These are phyloP conservation scores for Miscanthus lutarioriparius DNA, from an alignment of 176 grass and related monocot genomes.

Conservation along the genomic window DNA sequence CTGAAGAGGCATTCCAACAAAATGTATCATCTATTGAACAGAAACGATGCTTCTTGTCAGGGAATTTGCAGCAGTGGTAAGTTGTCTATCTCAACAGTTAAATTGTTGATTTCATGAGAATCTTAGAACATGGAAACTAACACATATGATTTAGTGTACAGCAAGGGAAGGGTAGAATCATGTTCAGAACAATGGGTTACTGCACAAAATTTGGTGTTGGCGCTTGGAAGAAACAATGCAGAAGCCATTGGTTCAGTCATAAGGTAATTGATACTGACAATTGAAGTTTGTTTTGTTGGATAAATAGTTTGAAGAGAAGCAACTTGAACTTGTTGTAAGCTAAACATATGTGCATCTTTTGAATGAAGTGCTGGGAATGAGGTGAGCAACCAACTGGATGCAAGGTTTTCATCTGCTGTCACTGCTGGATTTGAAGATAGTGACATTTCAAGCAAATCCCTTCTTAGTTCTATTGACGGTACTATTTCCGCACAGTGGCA, in stretches of 20 bases:
- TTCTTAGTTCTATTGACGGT: conserved; percentile 66
- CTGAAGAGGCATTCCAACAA: conserved; percentile 54
- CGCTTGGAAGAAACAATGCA: neutral
- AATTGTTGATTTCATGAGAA: neutral
- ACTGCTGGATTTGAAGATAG: conserved; percentile 49
- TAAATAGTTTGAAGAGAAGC: conserved; percentile 26
- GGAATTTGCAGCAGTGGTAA: neutral
- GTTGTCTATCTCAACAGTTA: neutral
- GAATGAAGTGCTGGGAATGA: conserved; percentile 65
- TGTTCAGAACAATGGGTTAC: neutral
- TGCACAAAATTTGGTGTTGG: neutral
- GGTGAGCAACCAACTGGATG: conserved; percentile 42
- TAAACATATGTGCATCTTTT: conserved; percentile 18
- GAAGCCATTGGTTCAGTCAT: conserved; percentile 5
- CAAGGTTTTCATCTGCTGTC: conserved; percentile 48
- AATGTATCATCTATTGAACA: conserved; percentile 53
- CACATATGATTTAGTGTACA: neutral
- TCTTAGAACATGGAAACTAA: neutral
- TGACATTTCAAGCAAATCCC: conserved; percentile 44
- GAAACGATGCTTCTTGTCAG: conserved; percentile 29
- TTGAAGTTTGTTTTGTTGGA: neutral
- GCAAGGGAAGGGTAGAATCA: neutral
- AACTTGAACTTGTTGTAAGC: neutral
- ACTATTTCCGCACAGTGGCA: neutral
- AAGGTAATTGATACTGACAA: conserved; percentile 47